These are phyloP conservation scores for Trypanosoma platydactyli DNA, from an alignment of 208 protist species.

Conservation along the genomic window DNA sequence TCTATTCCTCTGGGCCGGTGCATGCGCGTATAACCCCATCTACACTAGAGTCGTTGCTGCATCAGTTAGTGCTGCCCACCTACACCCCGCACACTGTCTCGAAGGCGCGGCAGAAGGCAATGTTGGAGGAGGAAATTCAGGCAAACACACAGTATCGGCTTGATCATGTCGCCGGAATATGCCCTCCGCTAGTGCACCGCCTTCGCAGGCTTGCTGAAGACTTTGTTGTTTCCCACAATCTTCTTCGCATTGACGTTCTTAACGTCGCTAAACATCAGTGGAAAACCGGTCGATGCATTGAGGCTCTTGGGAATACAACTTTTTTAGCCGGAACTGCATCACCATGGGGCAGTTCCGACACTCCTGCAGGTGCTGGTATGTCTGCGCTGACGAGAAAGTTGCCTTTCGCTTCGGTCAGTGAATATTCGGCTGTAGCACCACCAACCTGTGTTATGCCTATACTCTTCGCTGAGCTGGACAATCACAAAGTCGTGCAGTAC, in stretches of 20 bases:
- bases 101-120: slow-evolving; percentile 27
- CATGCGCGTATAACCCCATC: slow-evolving; percentile 22
- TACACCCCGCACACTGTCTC: slow-evolving; percentile 78
- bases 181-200: slow-evolving; percentile 47
- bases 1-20: slow-evolving; percentile 41
- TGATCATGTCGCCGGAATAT: slow-evolving; percentile 35
- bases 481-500: slow-evolving; percentile 63
- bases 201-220: slow-evolving; percentile 68
- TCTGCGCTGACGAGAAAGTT: neutral
- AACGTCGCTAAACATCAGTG: slow-evolving; percentile 15
- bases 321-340: neutral
- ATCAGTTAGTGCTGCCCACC: slow-evolving; percentile 48
- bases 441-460: slow-evolving; percentile 36
- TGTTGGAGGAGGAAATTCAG: slow-evolving; percentile 31
- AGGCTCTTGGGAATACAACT: neutral
- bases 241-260: slow-evolving; percentile 66
- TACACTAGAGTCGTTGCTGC: slow-evolving; percentile 59
- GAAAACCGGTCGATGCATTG: neutral
- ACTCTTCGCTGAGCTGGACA: slow-evolving; percentile 62
- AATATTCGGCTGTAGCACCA: neutral
- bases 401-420: neutral
- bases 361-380: neutral
- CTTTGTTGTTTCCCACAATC: slow-evolving; percentile 63
- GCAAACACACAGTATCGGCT: slow-evolving; percentile 28
- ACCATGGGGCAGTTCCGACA: neutral